Evolutionary conservation across 1,284 basidiomycete genomes (phyloP).

Genomic region (Moniliella sp.): DNA sequence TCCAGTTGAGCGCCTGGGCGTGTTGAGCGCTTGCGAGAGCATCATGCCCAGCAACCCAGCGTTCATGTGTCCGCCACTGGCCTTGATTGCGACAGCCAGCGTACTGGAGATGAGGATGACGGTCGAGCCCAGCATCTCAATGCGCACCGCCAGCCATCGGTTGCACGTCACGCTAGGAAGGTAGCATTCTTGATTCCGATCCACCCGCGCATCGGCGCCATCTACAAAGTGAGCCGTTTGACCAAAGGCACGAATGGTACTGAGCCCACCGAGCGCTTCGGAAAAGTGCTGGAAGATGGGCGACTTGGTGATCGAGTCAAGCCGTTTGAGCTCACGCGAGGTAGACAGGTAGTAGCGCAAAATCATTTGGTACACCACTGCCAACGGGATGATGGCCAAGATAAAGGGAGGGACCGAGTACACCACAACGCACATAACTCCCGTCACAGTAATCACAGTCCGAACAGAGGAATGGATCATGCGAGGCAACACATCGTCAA

Average conservation of each 20-base stretch:
- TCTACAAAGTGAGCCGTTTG: conserved; percentile 45
- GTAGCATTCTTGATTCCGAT: conserved; percentile 57
- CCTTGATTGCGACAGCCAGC: conserved; percentile 46
- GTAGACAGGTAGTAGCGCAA: conserved; percentile 60
- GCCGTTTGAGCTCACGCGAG: conserved; percentile 69
- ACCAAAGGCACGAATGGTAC: conserved; percentile 51
- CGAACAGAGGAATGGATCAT: conserved; percentile 24
- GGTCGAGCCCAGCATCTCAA: conserved; percentile 50
- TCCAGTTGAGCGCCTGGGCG: conserved; percentile 43
- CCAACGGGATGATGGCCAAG: conserved; percentile 36
- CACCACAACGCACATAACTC: conserved; percentile 49
- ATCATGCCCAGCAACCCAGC: conserved; percentile 78
- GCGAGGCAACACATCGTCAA: conserved; percentile 42
- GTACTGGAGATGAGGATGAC: conserved; percentile 57
- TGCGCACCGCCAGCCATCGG: conserved; percentile 51
- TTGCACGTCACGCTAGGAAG: conserved; percentile 50
- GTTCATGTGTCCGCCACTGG: conserved; percentile 44
- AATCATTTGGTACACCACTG: conserved; percentile 19
- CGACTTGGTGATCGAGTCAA: conserved; percentile 69
- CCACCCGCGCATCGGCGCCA: conserved; percentile 56
- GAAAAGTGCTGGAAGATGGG: conserved; percentile 60
- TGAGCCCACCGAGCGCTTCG: conserved; percentile 60
- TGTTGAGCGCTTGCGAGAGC: conserved; percentile 54
- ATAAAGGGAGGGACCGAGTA: conserved; percentile 55
- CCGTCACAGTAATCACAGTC: conserved; percentile 38